Percentiles rank a stretch among this genome's conserved stretches.
Conservation (phyloP, 768 basidiomycete species). For the Suillus subluteus region DNA sequence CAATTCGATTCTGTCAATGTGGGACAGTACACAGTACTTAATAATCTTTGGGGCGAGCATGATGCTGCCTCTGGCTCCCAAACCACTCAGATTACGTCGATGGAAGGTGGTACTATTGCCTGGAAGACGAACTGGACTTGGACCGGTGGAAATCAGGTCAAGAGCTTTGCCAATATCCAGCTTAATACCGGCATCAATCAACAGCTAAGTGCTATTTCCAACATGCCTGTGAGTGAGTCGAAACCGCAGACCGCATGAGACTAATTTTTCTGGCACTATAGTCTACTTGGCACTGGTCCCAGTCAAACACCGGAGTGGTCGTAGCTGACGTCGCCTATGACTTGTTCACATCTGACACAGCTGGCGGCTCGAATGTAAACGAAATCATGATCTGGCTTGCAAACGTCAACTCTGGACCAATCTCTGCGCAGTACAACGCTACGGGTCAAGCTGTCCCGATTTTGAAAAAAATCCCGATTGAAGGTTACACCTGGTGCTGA, state of each 20-base stretch:
- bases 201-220: constrained; percentile 54
- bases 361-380: constrained; percentile 48
- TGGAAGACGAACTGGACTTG: constrained; percentile 62
- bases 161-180: constrained; percentile 65
- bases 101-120: constrained; percentile 44
- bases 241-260: neutral
- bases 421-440: constrained; percentile 52
- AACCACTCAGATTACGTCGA: constrained; percentile 50
- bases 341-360: constrained; percentile 57
- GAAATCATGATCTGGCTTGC: constrained; percentile 73
- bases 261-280: constrained; percentile 22
- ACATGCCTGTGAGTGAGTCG: constrained; percentile 53
- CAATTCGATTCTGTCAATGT: constrained; percentile 56
- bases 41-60: constrained; percentile 50
- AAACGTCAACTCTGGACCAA: constrained; percentile 60
- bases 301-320: constrained; percentile 43
- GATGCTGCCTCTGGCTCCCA: constrained; percentile 52
- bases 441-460: constrained; percentile 51
- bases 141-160: constrained; percentile 50
- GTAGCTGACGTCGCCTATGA: constrained; percentile 67
- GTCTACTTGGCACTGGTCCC: constrained; percentile 63
- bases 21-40: constrained; percentile 52
- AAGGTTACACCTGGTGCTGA: constrained; percentile 53
- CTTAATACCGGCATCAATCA: constrained; percentile 54
- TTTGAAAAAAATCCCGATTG: constrained; percentile 44